Conservation (phyloP, 495 filamentous ascomycete species). For the Penicillium tannophilum region DNA sequence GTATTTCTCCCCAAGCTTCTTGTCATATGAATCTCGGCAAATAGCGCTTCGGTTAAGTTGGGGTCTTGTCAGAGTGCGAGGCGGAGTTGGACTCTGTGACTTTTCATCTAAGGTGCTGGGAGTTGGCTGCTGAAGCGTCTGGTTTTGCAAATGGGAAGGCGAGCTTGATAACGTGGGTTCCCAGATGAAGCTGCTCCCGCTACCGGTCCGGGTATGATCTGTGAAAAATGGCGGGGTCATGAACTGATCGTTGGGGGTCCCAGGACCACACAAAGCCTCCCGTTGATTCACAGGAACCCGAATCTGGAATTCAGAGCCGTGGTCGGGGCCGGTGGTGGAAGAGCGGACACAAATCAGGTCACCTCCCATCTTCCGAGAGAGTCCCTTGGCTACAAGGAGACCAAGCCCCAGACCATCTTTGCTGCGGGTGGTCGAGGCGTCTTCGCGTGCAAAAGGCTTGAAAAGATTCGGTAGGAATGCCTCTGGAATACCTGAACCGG, state of each 20-base stretch:
- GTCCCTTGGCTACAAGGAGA: conserved; percentile 73
- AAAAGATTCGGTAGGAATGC: conserved; percentile 72
- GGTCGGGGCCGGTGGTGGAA: conserved; percentile 64
- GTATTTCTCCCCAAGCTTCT: conserved; percentile 56
- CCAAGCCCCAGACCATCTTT: conserved; percentile 76
- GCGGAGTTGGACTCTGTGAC: conserved; percentile 30
- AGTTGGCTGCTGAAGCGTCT: conserved; percentile 36
- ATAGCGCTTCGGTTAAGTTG: conserved; percentile 25
- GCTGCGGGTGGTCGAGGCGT: conserved; percentile 70
- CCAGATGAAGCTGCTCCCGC: conserved; percentile 26
- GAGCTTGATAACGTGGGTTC: conserved; percentile 25
- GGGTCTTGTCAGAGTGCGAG: conserved; percentile 24
- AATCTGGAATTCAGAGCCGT: conserved; percentile 76
- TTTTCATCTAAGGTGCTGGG: conserved; percentile 38
- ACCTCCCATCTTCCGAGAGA: conserved; percentile 74
- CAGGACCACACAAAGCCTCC: conserved; percentile 41
- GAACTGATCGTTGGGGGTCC: conserved; percentile 38
- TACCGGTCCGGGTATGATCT: conserved; percentile 29
- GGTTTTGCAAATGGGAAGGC: conserved; percentile 24
- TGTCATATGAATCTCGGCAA: conserved; percentile 36
- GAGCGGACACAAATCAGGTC: conserved; percentile 71
- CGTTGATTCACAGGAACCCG: conserved; percentile 62
- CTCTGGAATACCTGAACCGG: conserved; percentile 71
- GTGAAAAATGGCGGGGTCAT: conserved; percentile 31
- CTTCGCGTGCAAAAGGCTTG: conserved; percentile 73